These are phyloP conservation scores for Ajuga reptans DNA, from an alignment of 305 asterid species.

Conservation along the genomic window DNA sequence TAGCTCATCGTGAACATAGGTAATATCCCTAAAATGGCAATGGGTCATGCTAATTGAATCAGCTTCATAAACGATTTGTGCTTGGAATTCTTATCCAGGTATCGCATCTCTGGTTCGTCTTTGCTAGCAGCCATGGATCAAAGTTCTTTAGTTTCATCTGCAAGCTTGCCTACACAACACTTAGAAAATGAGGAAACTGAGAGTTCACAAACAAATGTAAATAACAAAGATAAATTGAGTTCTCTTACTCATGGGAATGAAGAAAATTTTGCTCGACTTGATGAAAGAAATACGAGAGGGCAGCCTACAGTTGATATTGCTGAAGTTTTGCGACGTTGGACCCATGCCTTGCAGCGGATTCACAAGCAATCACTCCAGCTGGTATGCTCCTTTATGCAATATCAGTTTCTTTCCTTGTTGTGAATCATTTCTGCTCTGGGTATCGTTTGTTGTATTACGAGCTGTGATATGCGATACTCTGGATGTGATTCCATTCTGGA, in stretches of 20 bases:
- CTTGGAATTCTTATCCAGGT: slow-evolving; percentile 49
- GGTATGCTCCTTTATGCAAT: slow-evolving; percentile 44
- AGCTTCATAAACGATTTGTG: slow-evolving; percentile 13
- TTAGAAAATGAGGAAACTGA: slow-evolving; percentile 48
- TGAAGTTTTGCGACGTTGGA: slow-evolving; percentile 94
- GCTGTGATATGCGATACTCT: background rate
- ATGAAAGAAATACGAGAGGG: slow-evolving; percentile 71
- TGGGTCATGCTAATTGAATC: slow-evolving; percentile 16
- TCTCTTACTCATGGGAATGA: slow-evolving; percentile 44
- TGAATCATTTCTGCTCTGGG: slow-evolving; percentile 4
- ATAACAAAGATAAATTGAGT: slow-evolving; percentile 32
- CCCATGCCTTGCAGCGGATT: slow-evolving; percentile 94
- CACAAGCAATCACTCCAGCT: slow-evolving; percentile 88
- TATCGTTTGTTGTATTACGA: slow-evolving; percentile 1
- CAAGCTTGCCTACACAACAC: slow-evolving; percentile 43
- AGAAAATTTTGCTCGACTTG: slow-evolving; percentile 47
- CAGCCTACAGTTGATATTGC: slow-evolving; percentile 95
- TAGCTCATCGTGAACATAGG: slow-evolving; percentile 99
- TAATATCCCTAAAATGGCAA: slow-evolving; percentile 26
- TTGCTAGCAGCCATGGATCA: slow-evolving; percentile 94
- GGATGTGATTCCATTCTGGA: background rate
- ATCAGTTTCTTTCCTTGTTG: slow-evolving; percentile 17
- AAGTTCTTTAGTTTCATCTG: slow-evolving; percentile 53
- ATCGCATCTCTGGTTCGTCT: slow-evolving; percentile 96
- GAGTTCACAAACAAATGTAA: slow-evolving; percentile 38